Conservation (phyloP, 169 alveolate genomes). For the Cryptosporidium bovis region DNA sequence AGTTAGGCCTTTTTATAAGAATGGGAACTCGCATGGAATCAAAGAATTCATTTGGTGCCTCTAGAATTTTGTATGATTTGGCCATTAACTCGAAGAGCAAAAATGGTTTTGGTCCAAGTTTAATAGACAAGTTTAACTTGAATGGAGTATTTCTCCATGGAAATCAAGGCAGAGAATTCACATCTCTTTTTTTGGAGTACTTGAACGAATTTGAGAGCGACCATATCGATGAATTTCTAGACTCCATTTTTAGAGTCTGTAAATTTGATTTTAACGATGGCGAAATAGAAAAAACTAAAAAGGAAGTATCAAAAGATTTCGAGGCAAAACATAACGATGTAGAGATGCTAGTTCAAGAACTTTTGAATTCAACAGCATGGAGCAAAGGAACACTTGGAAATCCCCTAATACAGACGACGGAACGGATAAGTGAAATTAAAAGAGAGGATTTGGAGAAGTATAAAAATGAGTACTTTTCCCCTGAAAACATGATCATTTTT, state of each 20-base stretch:
- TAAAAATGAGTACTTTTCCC: conserved; percentile 10
- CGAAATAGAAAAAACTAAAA: conserved; percentile 14
- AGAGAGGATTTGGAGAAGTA: background rate
- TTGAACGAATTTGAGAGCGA: conserved; percentile 4
- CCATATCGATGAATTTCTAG: background rate
- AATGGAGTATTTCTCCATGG: conserved; percentile 30
- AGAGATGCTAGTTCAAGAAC: background rate
- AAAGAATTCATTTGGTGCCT: conserved; percentile 27
- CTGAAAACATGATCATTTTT: conserved; percentile 24
- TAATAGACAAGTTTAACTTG: conserved; percentile 6
- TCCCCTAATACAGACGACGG: background rate
- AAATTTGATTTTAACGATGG: background rate
- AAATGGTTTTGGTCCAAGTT: background rate
- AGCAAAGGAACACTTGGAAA: conserved; percentile 30
- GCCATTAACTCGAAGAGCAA: conserved; percentile 10
- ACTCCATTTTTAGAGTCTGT: conserved; percentile 33
- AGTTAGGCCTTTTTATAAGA: conserved; percentile 16
- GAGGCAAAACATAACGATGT: background rate
- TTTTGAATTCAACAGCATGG: conserved; percentile 65
- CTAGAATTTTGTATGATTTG: conserved; percentile 25
- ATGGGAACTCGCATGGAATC: conserved; percentile 57
- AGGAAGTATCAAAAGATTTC: conserved; percentile 5
- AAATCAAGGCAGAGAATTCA: conserved; percentile 9
- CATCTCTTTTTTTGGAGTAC: conserved; percentile 32
- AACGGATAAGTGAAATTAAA: background rate